Evolutionary conservation across 1,284 basidiomycete genomes (phyloP).

Genomic region (Ceratobasidium sp.): DNA sequence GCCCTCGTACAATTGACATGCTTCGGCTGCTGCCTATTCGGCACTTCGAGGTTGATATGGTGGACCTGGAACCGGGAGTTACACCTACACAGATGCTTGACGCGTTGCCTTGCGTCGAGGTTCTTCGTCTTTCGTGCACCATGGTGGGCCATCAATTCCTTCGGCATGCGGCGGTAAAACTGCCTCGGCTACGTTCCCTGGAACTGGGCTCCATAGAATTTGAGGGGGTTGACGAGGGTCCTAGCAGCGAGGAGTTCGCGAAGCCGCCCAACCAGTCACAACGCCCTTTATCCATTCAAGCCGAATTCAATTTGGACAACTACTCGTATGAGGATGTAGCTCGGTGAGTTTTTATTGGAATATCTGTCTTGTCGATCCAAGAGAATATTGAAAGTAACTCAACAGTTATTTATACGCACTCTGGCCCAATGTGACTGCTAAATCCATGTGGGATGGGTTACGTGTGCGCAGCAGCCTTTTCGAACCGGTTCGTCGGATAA

Average conservation of each 20-base stretch:
- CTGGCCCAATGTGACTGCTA: neutral
- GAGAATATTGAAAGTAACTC: neutral
- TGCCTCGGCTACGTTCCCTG: neutral
- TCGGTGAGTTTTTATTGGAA: too few relatives aligned
- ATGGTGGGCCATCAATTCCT: neutral
- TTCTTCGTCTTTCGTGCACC: neutral
- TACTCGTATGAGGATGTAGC: too few relatives aligned
- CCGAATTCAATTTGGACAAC: too few relatives aligned
- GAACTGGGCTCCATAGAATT: neutral
- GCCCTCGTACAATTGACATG: neutral
- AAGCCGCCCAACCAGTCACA: neutral
- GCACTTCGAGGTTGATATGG: neutral
- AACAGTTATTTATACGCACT: neutral
- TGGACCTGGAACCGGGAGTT: neutral
- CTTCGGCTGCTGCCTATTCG: neutral
- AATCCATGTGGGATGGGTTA: neutral
- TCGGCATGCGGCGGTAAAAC: neutral
- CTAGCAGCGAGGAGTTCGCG: neutral
- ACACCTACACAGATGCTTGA: neutral
- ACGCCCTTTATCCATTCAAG: neutral
- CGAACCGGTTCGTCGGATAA: neutral
- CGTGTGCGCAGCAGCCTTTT: neutral
- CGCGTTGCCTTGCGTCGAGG: neutral
- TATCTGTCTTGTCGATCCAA: too few relatives aligned
- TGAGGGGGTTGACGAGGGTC: neutral